Base-by-base conservation (phyloP, 768 basidiomycete genomes). In the Multifurca ochricompacta region DNA sequence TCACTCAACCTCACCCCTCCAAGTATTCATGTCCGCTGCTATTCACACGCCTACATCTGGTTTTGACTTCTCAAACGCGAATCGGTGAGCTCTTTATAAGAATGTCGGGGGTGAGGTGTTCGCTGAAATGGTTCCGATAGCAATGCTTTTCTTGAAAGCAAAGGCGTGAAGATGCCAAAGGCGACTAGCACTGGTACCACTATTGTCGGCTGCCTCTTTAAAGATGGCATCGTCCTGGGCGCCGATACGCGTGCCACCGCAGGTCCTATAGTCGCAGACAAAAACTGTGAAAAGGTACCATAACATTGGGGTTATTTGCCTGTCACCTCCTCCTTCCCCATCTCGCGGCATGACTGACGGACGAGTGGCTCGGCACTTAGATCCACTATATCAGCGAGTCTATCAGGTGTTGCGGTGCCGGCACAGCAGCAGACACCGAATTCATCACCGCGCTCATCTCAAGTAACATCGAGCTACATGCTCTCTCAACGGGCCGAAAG, bases 401-500 rank as follows among this genome's bases (percentile, higher is more conserved):
- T 59, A 98, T 99, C 57, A 80, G 94, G 46, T 99, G 96, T 75
- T 97, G 95, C 67, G 96, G 96, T 64, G 96, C 96, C 1, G 96
- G 96, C 57, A 98, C 96, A 2, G 96, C 95, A n/a, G 96, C 96
- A 7, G 96, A 99, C 66, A 97, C 95, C 0, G 92, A 95, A 68
- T 93, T 92, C 65, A 85, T 83, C 31, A 97, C 96, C 43, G 91
- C 91, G 13, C 79, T 93, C 66, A 97, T 99, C 66, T 91, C 91
- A 2, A 93, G 91, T 36, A 96, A 96, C 71, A 90, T 99, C 70
- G 91, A 93, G 68, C 76, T 99, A 13, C 95, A 98, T 66, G 79
- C 83, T 1, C 78, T 98, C 28, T 86, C 88, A 16, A 93, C 90
- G 28, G 94, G 93, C 21, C 74, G 95, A 54, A 91, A 90, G 69